Evolutionary conservation across 2,329 filamentous ascomycete species (phyloP).

Genomic region (Nemania serpens): DNA sequence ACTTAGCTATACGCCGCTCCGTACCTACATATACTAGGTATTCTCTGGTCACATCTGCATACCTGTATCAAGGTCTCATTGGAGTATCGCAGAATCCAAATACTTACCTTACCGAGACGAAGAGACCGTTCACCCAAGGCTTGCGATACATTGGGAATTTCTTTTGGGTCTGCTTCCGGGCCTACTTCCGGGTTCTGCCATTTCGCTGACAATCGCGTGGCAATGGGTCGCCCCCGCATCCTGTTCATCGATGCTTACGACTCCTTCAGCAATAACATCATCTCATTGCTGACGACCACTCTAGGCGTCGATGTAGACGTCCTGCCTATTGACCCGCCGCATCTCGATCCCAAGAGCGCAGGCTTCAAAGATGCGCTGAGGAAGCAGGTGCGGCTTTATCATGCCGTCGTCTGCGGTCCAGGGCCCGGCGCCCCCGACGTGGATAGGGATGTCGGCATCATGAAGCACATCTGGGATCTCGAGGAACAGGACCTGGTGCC

Average conservation of each 20-base stretch:
- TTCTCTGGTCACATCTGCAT: too few relatives aligned
- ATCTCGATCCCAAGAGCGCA: slow-evolving; percentile 49
- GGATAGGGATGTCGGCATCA: slow-evolving; percentile 79
- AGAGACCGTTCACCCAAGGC: too few relatives aligned
- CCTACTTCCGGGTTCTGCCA: not conserved
- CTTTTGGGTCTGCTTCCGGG: not conserved
- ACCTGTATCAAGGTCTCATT: too few relatives aligned
- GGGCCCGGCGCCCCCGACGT: slow-evolving; percentile 82
- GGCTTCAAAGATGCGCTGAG: slow-evolving; percentile 53
- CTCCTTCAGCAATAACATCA: slow-evolving; percentile 95
- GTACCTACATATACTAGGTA: too few relatives aligned
- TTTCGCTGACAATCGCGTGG: slow-evolving; percentile 12
- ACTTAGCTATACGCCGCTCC: too few relatives aligned
- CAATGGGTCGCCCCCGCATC: slow-evolving; percentile 55
- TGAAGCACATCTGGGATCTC: slow-evolving; percentile 75
- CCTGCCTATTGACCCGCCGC: slow-evolving; percentile 71
- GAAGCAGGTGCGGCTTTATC: slow-evolving; percentile 63
- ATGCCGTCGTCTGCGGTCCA: slow-evolving; percentile 87
- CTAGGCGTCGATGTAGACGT: slow-evolving; percentile 71
- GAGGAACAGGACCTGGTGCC: slow-evolving; percentile 66
- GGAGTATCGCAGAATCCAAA: too few relatives aligned
- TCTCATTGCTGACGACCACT: slow-evolving; percentile 74
- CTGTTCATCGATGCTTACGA: slow-evolving; percentile 96
- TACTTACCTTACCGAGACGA: too few relatives aligned
- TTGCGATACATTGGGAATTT: too few relatives aligned